A percentile compares a stretch with the other conserved stretches of the same genome.
phyloP scores from a whole-genome alignment of 495 filamentous ascomycete species.

The Xylaria intraflava region DNA sequence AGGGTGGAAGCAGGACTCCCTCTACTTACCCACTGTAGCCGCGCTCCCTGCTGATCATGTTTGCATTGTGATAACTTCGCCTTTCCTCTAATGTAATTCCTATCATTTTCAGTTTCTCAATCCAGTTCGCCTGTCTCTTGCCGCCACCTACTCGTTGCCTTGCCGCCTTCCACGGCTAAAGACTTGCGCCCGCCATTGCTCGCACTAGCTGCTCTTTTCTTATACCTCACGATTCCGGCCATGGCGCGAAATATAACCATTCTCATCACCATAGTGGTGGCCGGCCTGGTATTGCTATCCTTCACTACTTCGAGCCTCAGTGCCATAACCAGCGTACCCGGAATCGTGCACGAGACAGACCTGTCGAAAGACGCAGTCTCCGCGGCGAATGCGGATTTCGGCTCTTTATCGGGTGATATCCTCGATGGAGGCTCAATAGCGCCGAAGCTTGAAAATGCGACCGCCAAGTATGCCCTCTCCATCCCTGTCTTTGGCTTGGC shows the following conservation, averaged over 20 bases:
- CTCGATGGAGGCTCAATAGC: slow-evolving; percentile 77
- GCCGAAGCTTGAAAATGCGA: slow-evolving; percentile 87
- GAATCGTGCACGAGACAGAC: slow-evolving; percentile 12
- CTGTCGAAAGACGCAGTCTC: not conserved
- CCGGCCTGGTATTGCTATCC: slow-evolving; percentile 22
- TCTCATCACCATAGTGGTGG: slow-evolving; percentile 23
- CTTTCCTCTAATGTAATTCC: slow-evolving; percentile 1
- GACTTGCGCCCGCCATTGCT: not conserved
- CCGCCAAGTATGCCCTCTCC: slow-evolving; percentile 57
- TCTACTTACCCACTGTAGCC: no score
- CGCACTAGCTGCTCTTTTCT: not conserved
- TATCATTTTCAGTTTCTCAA: not conserved
- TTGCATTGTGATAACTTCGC: slow-evolving; percentile 8
- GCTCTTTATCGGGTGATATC: slow-evolving; percentile 28
- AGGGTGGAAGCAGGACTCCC: no score
- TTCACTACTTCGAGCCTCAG: slow-evolving; percentile 23
- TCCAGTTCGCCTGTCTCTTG: not conserved
- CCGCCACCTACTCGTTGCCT: not conserved
- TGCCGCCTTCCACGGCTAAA: not conserved
- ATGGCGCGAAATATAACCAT: slow-evolving; percentile 28
- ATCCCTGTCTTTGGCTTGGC: not conserved
- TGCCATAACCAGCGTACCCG: slow-evolving; percentile 14
- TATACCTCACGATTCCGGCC: not conserved
- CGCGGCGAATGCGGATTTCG: slow-evolving; percentile 17
- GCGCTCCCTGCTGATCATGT: no score